Base-by-base conservation (phyloP, 1,139 yeast species). In the Geotrichum candidum region DNA sequence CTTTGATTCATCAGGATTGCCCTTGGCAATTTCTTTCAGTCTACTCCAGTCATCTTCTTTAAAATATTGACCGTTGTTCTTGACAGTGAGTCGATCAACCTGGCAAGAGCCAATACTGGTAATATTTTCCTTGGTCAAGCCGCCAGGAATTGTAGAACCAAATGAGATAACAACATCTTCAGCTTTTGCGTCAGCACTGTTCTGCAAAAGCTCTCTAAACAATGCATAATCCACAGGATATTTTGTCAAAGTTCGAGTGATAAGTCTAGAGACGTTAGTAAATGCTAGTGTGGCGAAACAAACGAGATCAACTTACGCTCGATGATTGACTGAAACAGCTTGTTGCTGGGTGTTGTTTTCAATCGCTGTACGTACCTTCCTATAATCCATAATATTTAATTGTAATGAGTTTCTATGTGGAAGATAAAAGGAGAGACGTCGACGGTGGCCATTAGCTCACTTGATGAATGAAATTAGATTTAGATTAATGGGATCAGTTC, bases 1-100 rank as follows among this genome's bases (percentile, higher is more conserved):
- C 90, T 94, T 94, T 64, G 96, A 87, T 66, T 92, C 98, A 77
- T 94, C 97, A 63, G 99, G 80, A 63, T 77, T 77, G 1, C 80
- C 80, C 58, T 76, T 75, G 1, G 80, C 80, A 60, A 77, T 77
- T 61, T 78, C 80, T 27, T 73, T 67, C 15, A 77, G 68, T 25
- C 80, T 70, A 53, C 66, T 70, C 80, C 80, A 77, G 62, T 77
- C 80, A 46, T 74, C 77, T 1, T 68, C 71, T 11, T 70, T 70
- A 62, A 77, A 77, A 38, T 68, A 66, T 50, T 68, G 68, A 27
- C 80, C 80, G 58, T 77, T 69, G 64, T 77, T 77, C 31, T 67
- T 65, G 45, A 76, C 74, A 25, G 73, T 70, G 35, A 76, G 66
- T 23, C 75, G 64, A 7, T 63, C 68, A 23, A 74, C 68, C 0